Percentiles rank a stretch among this genome's conserved stretches.
phyloP scores from a whole-genome alignment of 2,329 filamentous ascomycete genomes.

The Aspergillus bombycis region DNA sequence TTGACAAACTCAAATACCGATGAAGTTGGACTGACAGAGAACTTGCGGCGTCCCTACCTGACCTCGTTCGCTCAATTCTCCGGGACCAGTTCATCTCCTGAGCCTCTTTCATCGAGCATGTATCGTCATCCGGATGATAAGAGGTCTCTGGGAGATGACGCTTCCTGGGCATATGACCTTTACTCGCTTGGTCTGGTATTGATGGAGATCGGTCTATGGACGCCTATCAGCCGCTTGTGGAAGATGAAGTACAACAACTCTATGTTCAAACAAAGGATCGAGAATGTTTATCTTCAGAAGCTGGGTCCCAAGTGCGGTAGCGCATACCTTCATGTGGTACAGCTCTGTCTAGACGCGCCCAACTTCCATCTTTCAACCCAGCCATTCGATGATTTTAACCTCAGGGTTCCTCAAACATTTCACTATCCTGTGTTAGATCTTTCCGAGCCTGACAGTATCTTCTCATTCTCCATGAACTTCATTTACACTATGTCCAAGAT shows the following conservation, averaged over 20 bases:
- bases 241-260: constrained; percentile 65
- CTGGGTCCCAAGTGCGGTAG: constrained; percentile 66
- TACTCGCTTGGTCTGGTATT: constrained; percentile 65
- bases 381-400: constrained; percentile 44
- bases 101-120: constrained; percentile 56
- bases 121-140: constrained; percentile 62
- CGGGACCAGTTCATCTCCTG: constrained; percentile 49
- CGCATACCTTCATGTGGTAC: constrained; percentile 64
- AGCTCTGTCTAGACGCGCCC: constrained; percentile 62
- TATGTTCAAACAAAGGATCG: constrained; percentile 66
- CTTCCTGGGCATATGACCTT: constrained; percentile 55
- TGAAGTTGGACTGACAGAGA: constrained; percentile 41
- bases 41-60: constrained; percentile 59
- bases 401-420: constrained; percentile 46
- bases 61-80: constrained; percentile 64
- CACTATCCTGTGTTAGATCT: constrained; percentile 48
- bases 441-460: constrained; percentile 43
- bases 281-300: constrained; percentile 64
- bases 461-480: constrained; percentile 50
- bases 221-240: constrained; percentile 63
- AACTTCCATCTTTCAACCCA: constrained; percentile 51
- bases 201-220: constrained; percentile 67
- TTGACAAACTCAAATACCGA: constrained; percentile 36
- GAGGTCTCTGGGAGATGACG: constrained; percentile 41
- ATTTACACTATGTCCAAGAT: constrained; percentile 48